Evolutionary conservation across 768 basidiomycete genomes (phyloP).

Genomic region (Suillus subaureus): DNA sequence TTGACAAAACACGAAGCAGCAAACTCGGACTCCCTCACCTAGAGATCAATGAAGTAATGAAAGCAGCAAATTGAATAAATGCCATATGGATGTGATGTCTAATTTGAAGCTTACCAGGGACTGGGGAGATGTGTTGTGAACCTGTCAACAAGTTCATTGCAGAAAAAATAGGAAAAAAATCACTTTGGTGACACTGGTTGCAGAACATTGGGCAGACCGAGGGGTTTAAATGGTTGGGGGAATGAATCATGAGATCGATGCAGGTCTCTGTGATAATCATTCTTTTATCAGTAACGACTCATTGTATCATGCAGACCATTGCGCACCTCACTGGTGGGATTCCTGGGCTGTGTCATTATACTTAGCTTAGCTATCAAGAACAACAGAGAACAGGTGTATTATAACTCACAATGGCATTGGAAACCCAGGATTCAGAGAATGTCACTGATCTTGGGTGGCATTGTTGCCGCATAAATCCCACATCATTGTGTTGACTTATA

Average conservation of each 20-base stretch:
- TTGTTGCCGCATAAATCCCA: conserved; percentile 29
- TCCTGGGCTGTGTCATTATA: conserved; percentile 13
- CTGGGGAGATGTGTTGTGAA: conserved; percentile 14
- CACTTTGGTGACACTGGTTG: conserved; percentile 25
- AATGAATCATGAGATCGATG: conserved; percentile 23
- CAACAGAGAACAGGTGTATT: background rate
- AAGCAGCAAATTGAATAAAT: conserved; percentile 15
- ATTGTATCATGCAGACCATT: background rate
- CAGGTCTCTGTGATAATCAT: background rate
- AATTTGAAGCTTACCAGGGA: conserved; percentile 27
- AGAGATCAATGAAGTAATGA: background rate
- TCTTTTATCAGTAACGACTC: background rate
- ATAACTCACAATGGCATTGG: conserved; percentile 23
- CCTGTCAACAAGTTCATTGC: conserved; percentile 11
- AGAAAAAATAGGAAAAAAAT: conserved; percentile 7
- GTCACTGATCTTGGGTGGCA: conserved; percentile 15
- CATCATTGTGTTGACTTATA: conserved; percentile 32
- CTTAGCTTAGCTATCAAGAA: conserved; percentile 6
- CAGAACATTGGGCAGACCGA: conserved; percentile 18
- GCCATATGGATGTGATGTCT: conserved; percentile 7
- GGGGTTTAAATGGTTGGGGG: conserved; percentile 21
- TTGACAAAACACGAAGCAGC: too few species aligned
- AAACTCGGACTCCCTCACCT: too few species aligned
- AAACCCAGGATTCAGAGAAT: conserved; percentile 18
- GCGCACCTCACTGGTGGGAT: conserved; percentile 19